Conservation (phyloP, 2,329 filamentous ascomycete species). For the Diaporthe eres region DNA sequence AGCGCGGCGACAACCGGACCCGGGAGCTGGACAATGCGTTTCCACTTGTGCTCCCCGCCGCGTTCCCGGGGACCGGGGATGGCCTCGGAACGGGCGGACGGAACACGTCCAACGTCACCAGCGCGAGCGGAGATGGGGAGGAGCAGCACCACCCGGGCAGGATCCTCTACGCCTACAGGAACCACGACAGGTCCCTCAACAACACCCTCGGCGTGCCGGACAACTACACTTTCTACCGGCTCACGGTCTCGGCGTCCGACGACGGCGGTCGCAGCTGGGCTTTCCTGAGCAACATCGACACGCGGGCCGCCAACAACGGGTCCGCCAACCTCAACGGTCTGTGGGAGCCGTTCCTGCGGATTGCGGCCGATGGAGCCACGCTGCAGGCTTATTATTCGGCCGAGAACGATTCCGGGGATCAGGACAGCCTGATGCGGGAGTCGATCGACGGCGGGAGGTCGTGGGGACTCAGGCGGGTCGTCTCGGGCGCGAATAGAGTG, state of each 20-base stretch:
- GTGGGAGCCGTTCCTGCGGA: constrained; percentile 62
- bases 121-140: too few species aligned
- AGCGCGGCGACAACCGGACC: constrained; percentile 43
- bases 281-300: constrained; percentile 50
- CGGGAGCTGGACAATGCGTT: constrained; percentile 53
- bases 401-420: constrained; percentile 55
- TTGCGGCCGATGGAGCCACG: constrained; percentile 52
- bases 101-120: background rate
- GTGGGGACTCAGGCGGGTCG: constrained; percentile 51
- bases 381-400: constrained; percentile 61
- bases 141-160: background rate
- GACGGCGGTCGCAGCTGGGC: constrained; percentile 56
- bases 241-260: constrained; percentile 58
- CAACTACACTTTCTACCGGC: constrained; percentile 54
- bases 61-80: background rate
- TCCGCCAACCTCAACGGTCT: constrained; percentile 51
- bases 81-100: background rate
- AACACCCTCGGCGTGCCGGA: constrained; percentile 26
- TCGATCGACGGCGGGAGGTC: constrained; percentile 56
- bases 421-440: constrained; percentile 58
- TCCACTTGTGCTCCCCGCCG: constrained; percentile 41
- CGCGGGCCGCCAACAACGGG: constrained; percentile 43
- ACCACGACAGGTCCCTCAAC: constrained; percentile 49
- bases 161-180: constrained; percentile 48
- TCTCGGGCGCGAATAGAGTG: constrained; percentile 52